These are phyloP conservation scores for Colletotrichum musae DNA, from an alignment of 2,329 filamentous ascomycete genomes.

Conservation along the genomic window DNA sequence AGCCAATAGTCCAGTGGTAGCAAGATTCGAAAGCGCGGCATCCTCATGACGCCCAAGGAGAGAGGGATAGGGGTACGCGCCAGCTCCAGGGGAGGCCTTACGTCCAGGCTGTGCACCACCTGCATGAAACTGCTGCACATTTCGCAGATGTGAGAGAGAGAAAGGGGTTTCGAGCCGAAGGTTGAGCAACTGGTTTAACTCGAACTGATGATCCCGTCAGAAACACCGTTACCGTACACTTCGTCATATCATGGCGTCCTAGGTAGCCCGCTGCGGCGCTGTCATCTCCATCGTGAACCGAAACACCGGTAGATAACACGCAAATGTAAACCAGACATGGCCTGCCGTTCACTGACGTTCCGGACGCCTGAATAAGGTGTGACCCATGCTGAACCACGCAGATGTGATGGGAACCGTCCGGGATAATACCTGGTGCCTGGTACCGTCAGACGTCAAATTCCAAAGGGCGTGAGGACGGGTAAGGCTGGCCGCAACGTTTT, in stretches of 20 bases:
- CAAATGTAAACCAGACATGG: background rate
- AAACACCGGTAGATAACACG: background rate
- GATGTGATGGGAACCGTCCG: background rate
- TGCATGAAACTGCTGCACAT: too few relatives aligned
- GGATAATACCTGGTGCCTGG: background rate
- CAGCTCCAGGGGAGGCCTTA: too few relatives aligned
- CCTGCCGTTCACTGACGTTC: background rate
- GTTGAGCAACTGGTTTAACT: too few relatives aligned
- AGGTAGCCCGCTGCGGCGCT: background rate
- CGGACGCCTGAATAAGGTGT: too few relatives aligned
- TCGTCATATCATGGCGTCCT: background rate
- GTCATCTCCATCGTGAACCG: background rate
- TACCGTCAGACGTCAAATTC: background rate
- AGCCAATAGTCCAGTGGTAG: too few relatives aligned
- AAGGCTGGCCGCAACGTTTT: constrained; percentile 29
- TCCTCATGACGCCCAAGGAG: too few relatives aligned
- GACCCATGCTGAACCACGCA: background rate
- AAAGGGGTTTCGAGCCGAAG: too few relatives aligned
- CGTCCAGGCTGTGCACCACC: too few relatives aligned
- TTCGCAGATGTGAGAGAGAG: too few relatives aligned
- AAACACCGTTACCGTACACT: background rate
- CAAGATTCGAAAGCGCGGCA: too few relatives aligned
- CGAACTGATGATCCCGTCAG: background rate
- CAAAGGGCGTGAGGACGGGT: constrained; percentile 7
- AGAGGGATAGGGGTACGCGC: too few relatives aligned